Percentiles rank a stretch among this genome's conserved stretches.
These are phyloP conservation scores for Paratinospora sagittata DNA, from an alignment of 164 flowering plant species.

Conservation along the genomic window DNA sequence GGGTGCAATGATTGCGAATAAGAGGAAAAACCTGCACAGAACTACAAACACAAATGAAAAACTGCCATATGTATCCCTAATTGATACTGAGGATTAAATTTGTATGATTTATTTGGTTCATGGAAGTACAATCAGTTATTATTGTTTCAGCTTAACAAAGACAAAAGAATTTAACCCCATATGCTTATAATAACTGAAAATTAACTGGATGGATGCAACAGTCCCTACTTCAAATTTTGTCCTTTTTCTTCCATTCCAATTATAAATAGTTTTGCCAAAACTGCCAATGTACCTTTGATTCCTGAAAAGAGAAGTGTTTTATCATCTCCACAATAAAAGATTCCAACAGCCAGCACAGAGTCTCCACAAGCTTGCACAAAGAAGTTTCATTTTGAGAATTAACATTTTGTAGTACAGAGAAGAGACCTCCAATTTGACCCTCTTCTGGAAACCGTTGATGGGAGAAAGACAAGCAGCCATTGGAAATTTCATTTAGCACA, in stretches of 20 bases:
- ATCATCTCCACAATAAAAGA: constrained; percentile 28
- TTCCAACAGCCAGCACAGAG: constrained; percentile 46
- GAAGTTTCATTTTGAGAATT: constrained; percentile 23
- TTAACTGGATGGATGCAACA: neutral
- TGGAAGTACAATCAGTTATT: too few relatives aligned
- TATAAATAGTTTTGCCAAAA: neutral
- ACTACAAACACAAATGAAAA: constrained; percentile 2
- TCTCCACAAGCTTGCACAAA: constrained; percentile 33
- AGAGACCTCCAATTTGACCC: constrained; percentile 35
- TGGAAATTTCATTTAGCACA: constrained; percentile 25
- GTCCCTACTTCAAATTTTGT: neutral
- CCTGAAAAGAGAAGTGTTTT: constrained; percentile 51
- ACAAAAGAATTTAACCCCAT: too few relatives aligned
- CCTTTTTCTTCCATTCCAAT: neutral
- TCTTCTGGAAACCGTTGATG: constrained; percentile 27
- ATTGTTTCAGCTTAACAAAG: too few relatives aligned
- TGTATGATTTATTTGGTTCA: neutral
- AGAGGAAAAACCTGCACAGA: constrained; percentile 51
- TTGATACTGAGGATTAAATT: neutral
- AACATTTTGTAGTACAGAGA: constrained; percentile 35
- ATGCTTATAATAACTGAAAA: neutral
- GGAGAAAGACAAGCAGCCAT: constrained; percentile 14
- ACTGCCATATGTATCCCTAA: neutral
- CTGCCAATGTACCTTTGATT: constrained; percentile 48
- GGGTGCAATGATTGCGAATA: constrained; percentile 43